Evolutionary conservation across 257 asterid genomes (phyloP), one percentile per base, ranked within the genome.

Genomic region (Petunia axillaris): DNA sequence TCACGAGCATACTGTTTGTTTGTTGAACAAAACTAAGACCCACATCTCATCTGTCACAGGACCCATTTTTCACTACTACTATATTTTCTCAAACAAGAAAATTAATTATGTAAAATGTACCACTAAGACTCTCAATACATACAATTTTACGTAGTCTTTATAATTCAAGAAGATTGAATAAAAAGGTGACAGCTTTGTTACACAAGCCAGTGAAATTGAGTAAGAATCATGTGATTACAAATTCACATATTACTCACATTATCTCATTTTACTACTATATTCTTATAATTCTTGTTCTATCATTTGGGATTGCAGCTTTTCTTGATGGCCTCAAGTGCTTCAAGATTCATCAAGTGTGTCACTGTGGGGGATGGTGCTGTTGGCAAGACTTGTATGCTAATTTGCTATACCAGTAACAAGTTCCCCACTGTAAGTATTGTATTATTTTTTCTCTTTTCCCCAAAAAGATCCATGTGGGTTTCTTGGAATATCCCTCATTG

Each of bases 331-430:
- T 64, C 96, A 46, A 91, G 87, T 85, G 98, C 90, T 84, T 93
- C 98, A 76, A 92, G 93, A 86, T 95, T 95, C 91, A 95, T 95
- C 89, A 95, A 95, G 87, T 95, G 99, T 87, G 99, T 95, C 79
- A 95, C 97, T 44, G 98, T 95, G 81, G 99, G 99, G 78, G 99
- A 95, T 91, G 99, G 99, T 9, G 99, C 99, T 83, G 99, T 95
- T 67, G 99, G 99, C 83, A 95, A 95, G 88, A 95, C 99, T 64
- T 95, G 99, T 92, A 95, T 95, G 98, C 98, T 95, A 40, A 95
- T 95, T 77, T 95, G 98, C 92, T 95, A 93, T 79, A 95, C 99
- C 88, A 93, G 98, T 77, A 95, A 95, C 91, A 93, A 93, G 83
- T 95, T 95, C 83, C 99, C 99, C 77, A 95, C 99, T 80, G 99